phyloP scores from a whole-genome alignment of 1,139 yeast genomes.

The Protomyces arabidopsidicola region DNA sequence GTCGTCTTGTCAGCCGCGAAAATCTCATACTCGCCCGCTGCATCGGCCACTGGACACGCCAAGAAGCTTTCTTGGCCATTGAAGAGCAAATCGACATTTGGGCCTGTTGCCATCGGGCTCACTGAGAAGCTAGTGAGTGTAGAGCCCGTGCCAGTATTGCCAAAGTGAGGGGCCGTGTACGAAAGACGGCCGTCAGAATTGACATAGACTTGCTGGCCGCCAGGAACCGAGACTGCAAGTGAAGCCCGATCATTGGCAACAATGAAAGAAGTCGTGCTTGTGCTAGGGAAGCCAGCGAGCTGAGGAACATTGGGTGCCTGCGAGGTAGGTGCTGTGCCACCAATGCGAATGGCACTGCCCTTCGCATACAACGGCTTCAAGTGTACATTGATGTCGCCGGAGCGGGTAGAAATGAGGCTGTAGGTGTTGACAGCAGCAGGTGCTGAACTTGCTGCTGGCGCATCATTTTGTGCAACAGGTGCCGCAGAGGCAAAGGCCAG shows the following conservation, averaged over 20 bases:
- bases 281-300: slow-evolving; percentile 1
- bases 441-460: not conserved
- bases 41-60: slow-evolving; percentile 1
- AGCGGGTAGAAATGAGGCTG: slow-evolving; percentile 8
- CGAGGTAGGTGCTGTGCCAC: slow-evolving; percentile 9
- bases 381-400: slow-evolving; percentile 8
- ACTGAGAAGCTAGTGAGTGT: slow-evolving; percentile 6
- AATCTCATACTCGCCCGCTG: slow-evolving; percentile 5
- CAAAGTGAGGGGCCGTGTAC: slow-evolving; percentile 16
- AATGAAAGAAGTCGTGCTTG: not conserved
- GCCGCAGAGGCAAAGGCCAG: not conserved
- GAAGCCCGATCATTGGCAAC: not conserved
- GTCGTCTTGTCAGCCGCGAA: slow-evolving; percentile 2
- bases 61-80: slow-evolving; percentile 3
- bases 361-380: slow-evolving; percentile 2
- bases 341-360: slow-evolving; percentile 1
- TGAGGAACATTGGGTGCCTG: not conserved
- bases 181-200: slow-evolving; percentile 6
- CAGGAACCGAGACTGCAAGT: slow-evolving; percentile 7
- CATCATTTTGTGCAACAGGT: not conserved
- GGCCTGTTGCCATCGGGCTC: not conserved
- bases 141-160: slow-evolving; percentile 1
- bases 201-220: slow-evolving; percentile 18
- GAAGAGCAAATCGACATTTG: not conserved
- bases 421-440: slow-evolving; percentile 1